A percentile compares a stretch with the other conserved stretches of the same genome.
Conservation (phyloP, 1,139 yeast genomes). For the Kodamaea derodonti region DNA sequence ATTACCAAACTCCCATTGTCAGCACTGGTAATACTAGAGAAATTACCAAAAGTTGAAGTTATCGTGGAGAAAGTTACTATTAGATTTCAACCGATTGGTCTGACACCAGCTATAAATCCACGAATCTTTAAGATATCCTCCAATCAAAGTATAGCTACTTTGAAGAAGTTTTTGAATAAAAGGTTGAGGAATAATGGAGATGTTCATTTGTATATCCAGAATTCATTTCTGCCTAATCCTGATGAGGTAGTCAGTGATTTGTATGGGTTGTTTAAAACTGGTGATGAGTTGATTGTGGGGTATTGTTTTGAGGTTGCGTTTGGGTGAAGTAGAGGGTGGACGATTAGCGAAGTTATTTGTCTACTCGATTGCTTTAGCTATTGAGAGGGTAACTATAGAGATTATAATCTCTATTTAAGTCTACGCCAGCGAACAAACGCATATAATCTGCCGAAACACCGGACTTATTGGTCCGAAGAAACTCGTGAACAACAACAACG, state of each 20-base stretch:
- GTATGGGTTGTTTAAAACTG: slow-evolving; percentile 39
- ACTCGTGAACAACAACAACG: too few relatives aligned
- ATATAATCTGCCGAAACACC: too few relatives aligned
- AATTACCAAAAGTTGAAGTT: slow-evolving; percentile 10
- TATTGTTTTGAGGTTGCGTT: slow-evolving; percentile 58
- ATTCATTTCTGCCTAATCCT: slow-evolving; percentile 58
- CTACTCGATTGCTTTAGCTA: too few relatives aligned
- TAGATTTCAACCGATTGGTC: slow-evolving; percentile 58
- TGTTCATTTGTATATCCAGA: slow-evolving; percentile 47
- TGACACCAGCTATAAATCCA: slow-evolving; percentile 49
- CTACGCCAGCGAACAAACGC: too few relatives aligned
- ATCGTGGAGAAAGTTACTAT: slow-evolving; percentile 31
- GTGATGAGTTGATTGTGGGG: slow-evolving; percentile 49
- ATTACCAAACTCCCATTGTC: slow-evolving; percentile 19
- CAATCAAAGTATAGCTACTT: slow-evolving; percentile 43
- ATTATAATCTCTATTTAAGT: too few relatives aligned
- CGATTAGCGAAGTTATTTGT: neutral
- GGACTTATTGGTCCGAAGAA: too few relatives aligned
- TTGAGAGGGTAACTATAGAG: too few relatives aligned
- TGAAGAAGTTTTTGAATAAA: slow-evolving; percentile 42
- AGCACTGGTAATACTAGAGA: slow-evolving; percentile 21
- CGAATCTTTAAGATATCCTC: slow-evolving; percentile 46
- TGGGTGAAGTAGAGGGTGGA: slow-evolving; percentile 30
- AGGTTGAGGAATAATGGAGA: slow-evolving; percentile 29
- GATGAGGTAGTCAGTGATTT: slow-evolving; percentile 53